Base-by-base conservation (phyloP, 495 filamentous ascomycete species). In the Elaphomyces granulatus region DNA sequence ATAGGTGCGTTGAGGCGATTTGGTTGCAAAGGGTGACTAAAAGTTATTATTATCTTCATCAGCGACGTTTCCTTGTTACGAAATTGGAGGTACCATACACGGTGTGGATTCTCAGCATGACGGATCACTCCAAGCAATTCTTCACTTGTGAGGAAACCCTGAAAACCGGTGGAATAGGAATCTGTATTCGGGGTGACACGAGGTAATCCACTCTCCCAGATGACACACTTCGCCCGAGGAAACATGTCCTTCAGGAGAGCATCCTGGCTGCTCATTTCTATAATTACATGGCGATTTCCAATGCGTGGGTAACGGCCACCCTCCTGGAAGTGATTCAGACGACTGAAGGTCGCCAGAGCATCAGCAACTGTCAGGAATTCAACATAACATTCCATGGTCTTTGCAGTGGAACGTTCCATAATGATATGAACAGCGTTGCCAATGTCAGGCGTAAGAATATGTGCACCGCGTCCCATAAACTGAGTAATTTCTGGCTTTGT, bases 331-430 rank as follows among this genome's bases (percentile, higher is more conserved):
- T 23, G 18, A 17, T 52, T 57, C n/a, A 61, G 42, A 4, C 52
- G 50, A 8, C 38, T 20, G 7, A 54, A 50, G 0, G 71, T 61
- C 8, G 58, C 58, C 8, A 63, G 45, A 0, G 81, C 82, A 51
- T 78, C 75, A 0, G 58, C 43, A 0, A 59, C 41, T 4, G 62
- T 69, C 20, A 59, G 39, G 35, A 87, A 77, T 49, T 90, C 83
- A 20, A 83, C 73, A 45, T 64, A 90, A 42, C 71, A 78, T 37
- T 87, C 80, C 56, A 78, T 74, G 0, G 83, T 87, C 67, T 87
- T 88, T 35, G 71, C 71, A 1, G 79, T 82, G 0, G 73, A 63
- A 6, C 81, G 77, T 37, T 88, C 83, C 80, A 90, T 85, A 46
- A 86, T 81, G 44, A 90, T 84, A 47, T 90, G 83, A 8, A 87